Evolutionary conservation across 179 eudicot species (phyloP), one percentile per base, ranked within the genome.

Genomic region (Pouteria campechiana): DNA sequence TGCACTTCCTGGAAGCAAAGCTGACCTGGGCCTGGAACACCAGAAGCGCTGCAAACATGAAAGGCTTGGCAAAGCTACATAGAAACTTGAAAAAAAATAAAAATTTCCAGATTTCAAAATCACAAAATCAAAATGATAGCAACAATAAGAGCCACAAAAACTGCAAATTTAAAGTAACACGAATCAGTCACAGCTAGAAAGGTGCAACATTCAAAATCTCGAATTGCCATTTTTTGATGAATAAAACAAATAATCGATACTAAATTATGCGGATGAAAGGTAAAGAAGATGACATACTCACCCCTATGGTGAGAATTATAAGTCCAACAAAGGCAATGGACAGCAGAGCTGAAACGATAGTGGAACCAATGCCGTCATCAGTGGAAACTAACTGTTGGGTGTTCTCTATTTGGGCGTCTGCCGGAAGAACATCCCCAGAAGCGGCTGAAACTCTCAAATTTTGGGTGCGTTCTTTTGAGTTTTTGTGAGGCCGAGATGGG

Each of bases 241-340:
- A 17, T 17, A 25, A 18, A 0, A 8, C 3, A 44, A 27, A 11
- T 4, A 19, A 18, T 44, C 19, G n/a, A n/a, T n/a, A n/a, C n/a
- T n/a, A n/a, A n/a, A n/a, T n/a, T n/a, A n/a, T n/a, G n/a, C n/a
- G n/a, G n/a, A n/a, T n/a, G n/a, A n/a, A n/a, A n/a, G n/a, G n/a
- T n/a, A n/a, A n/a, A n/a, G n/a, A 43, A 5, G 14, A 16, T n/a
- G 14, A n/a, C 8, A 2, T 16, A 16, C 20, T 55, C 69, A 88
- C 97, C 88, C 97, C 97, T 30, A 88, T 61, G 6, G 97, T 88
- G 53, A 88, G 81, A 48, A 88, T 32, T 11, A 83, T 68, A 9
- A 88, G 78, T 20, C 78, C 80, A 47, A 78, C 3, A 52, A 84
- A 88, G 19, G 97, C 97, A 49, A 71, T 18, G 63, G 78, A 61